A percentile compares a stretch with the other conserved stretches of the same genome.
Evolutionary conservation across 2,329 filamentous ascomycete genomes (phyloP).

Genomic region (Hymenoscyphus linearis): DNA sequence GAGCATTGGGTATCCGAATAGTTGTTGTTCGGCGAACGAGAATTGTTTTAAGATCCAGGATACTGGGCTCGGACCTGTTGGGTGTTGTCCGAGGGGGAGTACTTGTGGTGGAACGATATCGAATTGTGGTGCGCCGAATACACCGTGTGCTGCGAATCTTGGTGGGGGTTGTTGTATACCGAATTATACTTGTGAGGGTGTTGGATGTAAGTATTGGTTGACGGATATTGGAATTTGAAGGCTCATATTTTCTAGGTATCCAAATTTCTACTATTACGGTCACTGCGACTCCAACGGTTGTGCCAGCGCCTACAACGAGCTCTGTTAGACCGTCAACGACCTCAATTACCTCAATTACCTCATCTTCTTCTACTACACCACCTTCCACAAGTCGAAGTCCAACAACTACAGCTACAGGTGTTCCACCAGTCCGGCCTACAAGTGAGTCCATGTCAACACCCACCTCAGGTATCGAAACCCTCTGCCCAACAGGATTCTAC

Average conservation of each 20-base stretch:
- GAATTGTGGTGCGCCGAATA: slow-evolving; percentile 55
- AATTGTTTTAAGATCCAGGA: slow-evolving; percentile 61
- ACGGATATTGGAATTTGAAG: not conserved
- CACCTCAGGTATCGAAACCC: slow-evolving; percentile 26
- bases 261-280: slow-evolving; percentile 8
- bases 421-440: slow-evolving; percentile 45
- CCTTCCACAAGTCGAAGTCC: slow-evolving; percentile 31
- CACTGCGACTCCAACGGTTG: slow-evolving; percentile 6
- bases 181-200: slow-evolving; percentile 62
- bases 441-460: slow-evolving; percentile 36
- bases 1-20: slow-evolving; percentile 59
- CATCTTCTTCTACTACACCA: slow-evolving; percentile 30
- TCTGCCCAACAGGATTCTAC: slow-evolving; percentile 88
- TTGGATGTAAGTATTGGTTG: slow-evolving; percentile 54
- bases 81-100: slow-evolving; percentile 65
- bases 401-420: slow-evolving; percentile 36
- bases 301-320: slow-evolving; percentile 8
- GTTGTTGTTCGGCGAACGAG: slow-evolving; percentile 65
- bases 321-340: slow-evolving; percentile 15
- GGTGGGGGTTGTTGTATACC: slow-evolving; percentile 74
- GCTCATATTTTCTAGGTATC: slow-evolving; percentile 8
- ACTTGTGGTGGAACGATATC: slow-evolving; percentile 60
- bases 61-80: slow-evolving; percentile 60
- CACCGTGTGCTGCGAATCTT: slow-evolving; percentile 56
- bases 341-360: slow-evolving; percentile 12